Evolutionary conservation across 495 filamentous ascomycete species (phyloP), one percentile per base, ranked within the genome.

Genomic region (Emericellopsis terricola): DNA sequence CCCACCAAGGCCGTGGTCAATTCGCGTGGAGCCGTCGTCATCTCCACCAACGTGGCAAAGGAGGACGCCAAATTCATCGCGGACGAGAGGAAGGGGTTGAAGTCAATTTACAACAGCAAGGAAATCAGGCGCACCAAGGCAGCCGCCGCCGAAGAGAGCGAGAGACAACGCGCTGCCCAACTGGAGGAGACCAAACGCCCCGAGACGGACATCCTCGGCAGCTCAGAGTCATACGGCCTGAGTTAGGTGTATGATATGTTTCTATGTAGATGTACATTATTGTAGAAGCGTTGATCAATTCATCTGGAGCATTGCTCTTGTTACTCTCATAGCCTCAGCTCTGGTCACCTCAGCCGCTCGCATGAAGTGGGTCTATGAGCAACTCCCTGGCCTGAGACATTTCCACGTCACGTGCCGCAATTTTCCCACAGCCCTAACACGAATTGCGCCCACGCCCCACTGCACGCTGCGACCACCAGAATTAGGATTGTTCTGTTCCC

Each of bases 1-100:
- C 64, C 75, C 15, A 50, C 47, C 33, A 51, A 47, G 14, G 78
- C 76, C 10, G 56, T 44, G 15, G 51, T 85, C 18, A 63, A 75
- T 45, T 57, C 76, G 1, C 50, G 60, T 14, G 81, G 80, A 21
- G 58, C 61, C 34, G 60, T 84, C 21, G 41, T 48, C 10, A 45
- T 84, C 37, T 42, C 44, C 2, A 59, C 71, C 10, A 45, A 46
- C 20, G 57, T 63, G 11, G 57, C 69, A 1, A 51, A 58, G 20
- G 18, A 43, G 11, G 55, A 57, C 29, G 50, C 62, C 8, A 55
- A 63, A 37, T 50, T 65, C 11, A 62, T 81, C 0, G 64, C 72
- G 23, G 50, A 56, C 48, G 64, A 66, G 37, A 19, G 55, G 36
- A 40, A 54, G 2, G 62, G 62, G 15, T 43, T 57, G 27, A 45